A percentile compares a stretch with the other conserved stretches of the same genome.
Conservation (phyloP, 441 rosid species). For the Kokia cookei region DNA sequence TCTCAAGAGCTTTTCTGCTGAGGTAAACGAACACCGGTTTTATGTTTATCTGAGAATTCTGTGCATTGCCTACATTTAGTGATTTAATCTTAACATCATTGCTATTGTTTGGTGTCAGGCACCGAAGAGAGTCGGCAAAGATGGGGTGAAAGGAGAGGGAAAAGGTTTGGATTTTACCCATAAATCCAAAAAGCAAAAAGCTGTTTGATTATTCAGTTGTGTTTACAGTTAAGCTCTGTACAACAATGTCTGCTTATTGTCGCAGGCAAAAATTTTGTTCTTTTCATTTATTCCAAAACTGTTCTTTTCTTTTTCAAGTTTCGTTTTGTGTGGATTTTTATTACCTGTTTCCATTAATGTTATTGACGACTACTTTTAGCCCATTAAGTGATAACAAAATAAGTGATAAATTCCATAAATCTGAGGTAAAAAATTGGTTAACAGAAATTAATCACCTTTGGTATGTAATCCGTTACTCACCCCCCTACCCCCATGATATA, state of each 20-base stretch:
- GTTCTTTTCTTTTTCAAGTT: background rate
- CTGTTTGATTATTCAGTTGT: background rate
- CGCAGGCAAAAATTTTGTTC: background rate
- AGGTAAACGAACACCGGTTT: background rate
- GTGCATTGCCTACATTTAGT: background rate
- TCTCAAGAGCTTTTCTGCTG: background rate
- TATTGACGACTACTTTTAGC: background rate
- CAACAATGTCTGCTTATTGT: background rate
- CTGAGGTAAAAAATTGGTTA: no score
- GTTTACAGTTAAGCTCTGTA: background rate
- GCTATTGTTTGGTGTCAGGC: constrained; percentile 18
- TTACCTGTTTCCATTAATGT: background rate
- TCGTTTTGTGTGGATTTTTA: background rate
- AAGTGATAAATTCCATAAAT: no score
- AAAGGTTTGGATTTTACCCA: constrained; percentile 11
- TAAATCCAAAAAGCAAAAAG: constrained; percentile 29
- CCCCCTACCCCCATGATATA: no score
- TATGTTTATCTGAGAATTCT: background rate
- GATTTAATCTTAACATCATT: background rate
- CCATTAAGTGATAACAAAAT: background rate
- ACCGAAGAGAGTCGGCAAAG: constrained; percentile 32
- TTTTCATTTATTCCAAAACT: background rate
- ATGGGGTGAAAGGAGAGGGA: constrained; percentile 27
- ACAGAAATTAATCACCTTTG: no score
- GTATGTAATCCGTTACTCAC: no score